Conservation (phyloP, 2,329 filamentous ascomycete genomes). For the Fusarium neocosmosporiellum region DNA sequence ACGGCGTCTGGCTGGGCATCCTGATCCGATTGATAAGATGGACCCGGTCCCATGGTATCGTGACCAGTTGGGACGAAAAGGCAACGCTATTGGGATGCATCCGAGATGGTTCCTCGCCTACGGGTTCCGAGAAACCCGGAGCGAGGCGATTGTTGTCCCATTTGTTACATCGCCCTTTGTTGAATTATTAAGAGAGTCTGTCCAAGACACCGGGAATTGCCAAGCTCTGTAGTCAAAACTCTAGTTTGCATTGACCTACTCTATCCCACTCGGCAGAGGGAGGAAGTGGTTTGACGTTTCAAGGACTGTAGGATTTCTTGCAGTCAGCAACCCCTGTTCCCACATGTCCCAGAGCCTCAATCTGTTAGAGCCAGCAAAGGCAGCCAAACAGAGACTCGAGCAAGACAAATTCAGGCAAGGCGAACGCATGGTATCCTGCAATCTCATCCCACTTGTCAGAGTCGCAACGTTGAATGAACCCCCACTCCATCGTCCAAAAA, state of each 20-base stretch:
- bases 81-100: neutral
- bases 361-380: neutral
- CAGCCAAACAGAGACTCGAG: neutral
- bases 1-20: neutral
- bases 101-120: neutral
- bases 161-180: neutral
- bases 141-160: neutral
- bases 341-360: neutral
- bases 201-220: neutral
- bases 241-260: neutral
- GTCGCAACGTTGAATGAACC: neutral
- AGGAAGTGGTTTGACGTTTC: neutral
- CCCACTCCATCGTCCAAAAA: neutral
- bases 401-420: neutral
- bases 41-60: neutral
- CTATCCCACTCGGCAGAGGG: neutral
- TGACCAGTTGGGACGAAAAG: constrained; percentile 13
- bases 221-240: neutral
- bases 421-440: neutral
- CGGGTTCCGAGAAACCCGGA: neutral
- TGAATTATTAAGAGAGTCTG: neutral
- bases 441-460: constrained; percentile 7
- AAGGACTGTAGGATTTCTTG: neutral
- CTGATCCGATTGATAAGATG: constrained; percentile 41
- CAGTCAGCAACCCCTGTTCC: neutral